phyloP scores from a whole-genome alignment of 2,329 filamentous ascomycete genomes.

The Chaetothyriales sp. region DNA sequence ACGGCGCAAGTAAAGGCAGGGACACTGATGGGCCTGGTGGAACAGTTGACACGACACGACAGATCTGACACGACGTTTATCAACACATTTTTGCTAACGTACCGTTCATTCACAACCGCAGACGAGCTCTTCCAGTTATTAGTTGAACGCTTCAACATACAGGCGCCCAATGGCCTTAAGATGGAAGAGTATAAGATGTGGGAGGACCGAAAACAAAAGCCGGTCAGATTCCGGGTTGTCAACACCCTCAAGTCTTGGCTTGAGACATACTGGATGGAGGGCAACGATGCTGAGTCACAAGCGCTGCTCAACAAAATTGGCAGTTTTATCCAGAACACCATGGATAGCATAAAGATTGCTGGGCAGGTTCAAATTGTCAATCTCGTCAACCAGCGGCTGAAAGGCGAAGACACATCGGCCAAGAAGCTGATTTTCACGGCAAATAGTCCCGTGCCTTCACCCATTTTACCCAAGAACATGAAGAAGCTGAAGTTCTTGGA shows the following conservation, averaged over 20 bases:
- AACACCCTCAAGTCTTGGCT: conserved; percentile 99
- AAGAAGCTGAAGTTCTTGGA: conserved; percentile 98
- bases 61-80: conserved; percentile 92
- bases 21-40: conserved; percentile 74
- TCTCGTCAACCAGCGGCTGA: conserved; percentile 75
- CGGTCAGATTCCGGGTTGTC: conserved; percentile 87
- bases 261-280: conserved; percentile 98
- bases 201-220: conserved; percentile 89
- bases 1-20: conserved; percentile 73
- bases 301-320: conserved; percentile 79
- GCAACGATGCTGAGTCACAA: conserved; percentile 67
- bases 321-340: conserved; percentile 78
- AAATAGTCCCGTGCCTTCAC: conserved; percentile 65
- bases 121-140: conserved; percentile 84
- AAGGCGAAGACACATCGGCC: conserved; percentile 72
- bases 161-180: conserved; percentile 70
- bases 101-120: conserved; percentile 85
- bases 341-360: conserved; percentile 86
- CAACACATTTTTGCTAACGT: conserved; percentile 93
- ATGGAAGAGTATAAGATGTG: conserved; percentile 69
- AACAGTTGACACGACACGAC: conserved; percentile 90
- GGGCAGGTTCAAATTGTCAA: conserved; percentile 74
- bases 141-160: conserved; percentile 80
- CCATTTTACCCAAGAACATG: conserved; percentile 97
- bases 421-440: conserved; percentile 79